These are phyloP conservation scores for Diplodia sapinea DNA, from an alignment of 2,329 filamentous ascomycete species.

Conservation along the genomic window DNA sequence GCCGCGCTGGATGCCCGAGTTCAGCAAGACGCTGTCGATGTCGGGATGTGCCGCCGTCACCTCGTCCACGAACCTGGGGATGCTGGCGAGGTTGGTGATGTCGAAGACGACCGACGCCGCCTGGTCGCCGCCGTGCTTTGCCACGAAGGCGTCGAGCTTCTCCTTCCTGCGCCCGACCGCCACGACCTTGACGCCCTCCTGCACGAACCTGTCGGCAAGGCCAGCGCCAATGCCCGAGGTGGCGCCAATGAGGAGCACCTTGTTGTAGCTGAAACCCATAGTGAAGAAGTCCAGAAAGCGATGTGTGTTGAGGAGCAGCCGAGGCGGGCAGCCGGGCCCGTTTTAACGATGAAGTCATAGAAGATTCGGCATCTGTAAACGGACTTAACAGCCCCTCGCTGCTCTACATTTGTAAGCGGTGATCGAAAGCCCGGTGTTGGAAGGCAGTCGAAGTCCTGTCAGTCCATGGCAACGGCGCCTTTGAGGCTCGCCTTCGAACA, in stretches of 20 bases:
- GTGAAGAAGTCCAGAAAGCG: conserved; percentile 26
- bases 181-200: conserved; percentile 56
- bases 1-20: conserved; percentile 59
- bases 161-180: conserved; percentile 59
- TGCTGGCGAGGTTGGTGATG: conserved; percentile 56
- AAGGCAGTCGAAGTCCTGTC: background rate
- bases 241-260: conserved; percentile 61
- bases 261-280: conserved; percentile 58
- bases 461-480: background rate
- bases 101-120: conserved; percentile 56
- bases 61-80: conserved; percentile 52
- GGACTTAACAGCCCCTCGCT: conserved; percentile 3
- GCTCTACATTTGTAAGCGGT: conserved; percentile 3
- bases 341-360: conserved; percentile 15
- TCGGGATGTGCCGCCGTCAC: conserved; percentile 55
- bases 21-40: conserved; percentile 59
- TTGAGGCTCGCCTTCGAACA: no score
- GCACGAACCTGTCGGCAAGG: conserved; percentile 56
- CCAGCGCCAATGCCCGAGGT: conserved; percentile 59
- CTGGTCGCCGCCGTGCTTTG: conserved; percentile 55
- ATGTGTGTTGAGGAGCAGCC: background rate
- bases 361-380: background rate
- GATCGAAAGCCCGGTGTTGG: background rate
- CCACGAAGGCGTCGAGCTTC: conserved; percentile 56
- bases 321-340: background rate